Evolutionary conservation across 768 basidiomycete genomes (phyloP).

Genomic region (Amanita jacksonii): DNA sequence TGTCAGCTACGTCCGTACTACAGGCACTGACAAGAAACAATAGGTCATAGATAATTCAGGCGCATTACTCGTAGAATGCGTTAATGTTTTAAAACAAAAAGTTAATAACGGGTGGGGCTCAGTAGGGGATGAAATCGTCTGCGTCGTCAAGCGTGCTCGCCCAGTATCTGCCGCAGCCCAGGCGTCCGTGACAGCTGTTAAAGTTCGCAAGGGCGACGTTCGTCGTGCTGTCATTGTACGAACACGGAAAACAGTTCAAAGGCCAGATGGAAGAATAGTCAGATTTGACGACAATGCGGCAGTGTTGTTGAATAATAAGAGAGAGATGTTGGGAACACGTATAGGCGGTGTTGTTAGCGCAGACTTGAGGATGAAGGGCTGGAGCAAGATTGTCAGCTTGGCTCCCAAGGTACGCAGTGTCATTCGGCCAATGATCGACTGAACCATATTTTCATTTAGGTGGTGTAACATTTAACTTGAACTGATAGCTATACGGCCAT

Average conservation of each 20-base stretch:
- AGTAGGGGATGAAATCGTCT: conserved; percentile 93
- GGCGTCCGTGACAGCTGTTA: conserved; percentile 69
- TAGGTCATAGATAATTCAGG: conserved; percentile 98
- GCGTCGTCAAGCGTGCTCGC: conserved; percentile 86
- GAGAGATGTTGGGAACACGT: conserved; percentile 91
- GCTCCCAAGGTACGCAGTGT: conserved; percentile 85
- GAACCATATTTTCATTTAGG: no score
- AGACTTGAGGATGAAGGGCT: conserved; percentile 83
- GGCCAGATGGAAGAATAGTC: conserved; percentile 82
- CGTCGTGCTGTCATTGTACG: conserved; percentile 94
- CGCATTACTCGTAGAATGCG: conserved; percentile 88
- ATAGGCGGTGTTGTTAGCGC: conserved; percentile 91
- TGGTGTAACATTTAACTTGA: no score
- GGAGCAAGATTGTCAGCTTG: conserved; percentile 88
- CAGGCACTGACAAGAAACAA: neutral
- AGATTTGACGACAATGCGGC: conserved; percentile 97
- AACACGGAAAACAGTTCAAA: conserved; percentile 74
- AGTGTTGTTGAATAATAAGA: conserved; percentile 90
- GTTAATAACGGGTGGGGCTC: conserved; percentile 91
- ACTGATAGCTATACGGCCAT: no score
- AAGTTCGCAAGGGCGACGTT: conserved; percentile 89
- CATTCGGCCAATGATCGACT: no score
- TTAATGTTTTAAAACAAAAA: conserved; percentile 94
- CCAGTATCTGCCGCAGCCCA: conserved; percentile 62
- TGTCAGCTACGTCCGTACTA: neutral